Evolutionary conservation across 2,329 filamentous ascomycete genomes (phyloP).

Genomic region (Rhynchosporium secalis): DNA sequence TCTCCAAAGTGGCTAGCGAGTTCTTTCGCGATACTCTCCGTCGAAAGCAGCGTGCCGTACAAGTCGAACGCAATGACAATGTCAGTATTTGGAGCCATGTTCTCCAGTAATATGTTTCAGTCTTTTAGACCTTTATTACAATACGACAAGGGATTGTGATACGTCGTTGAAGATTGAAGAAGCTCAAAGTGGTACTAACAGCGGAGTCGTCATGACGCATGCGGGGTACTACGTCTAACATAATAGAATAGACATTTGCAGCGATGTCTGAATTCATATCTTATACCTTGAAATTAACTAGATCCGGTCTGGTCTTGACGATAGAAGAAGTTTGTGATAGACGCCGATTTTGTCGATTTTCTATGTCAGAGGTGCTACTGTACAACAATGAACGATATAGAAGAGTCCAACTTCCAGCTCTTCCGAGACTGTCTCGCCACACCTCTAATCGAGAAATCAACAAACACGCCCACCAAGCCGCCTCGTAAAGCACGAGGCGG

Average conservation of each 20-base stretch:
- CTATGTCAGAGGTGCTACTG: no score
- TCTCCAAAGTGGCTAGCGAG: constrained; percentile 58
- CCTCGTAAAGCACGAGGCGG: constrained; percentile 45
- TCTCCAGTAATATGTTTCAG: background rate
- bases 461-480: constrained; percentile 43
- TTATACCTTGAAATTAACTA: no score
- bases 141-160: background rate
- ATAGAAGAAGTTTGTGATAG: no score
- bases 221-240: constrained; percentile 20
- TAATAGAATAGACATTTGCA: background rate
- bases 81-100: constrained; percentile 38
- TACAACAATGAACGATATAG: constrained; percentile 31
- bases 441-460: constrained; percentile 63
- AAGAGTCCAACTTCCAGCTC: constrained; percentile 59
- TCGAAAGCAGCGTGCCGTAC: constrained; percentile 74
- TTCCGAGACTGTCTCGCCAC: constrained; percentile 76
- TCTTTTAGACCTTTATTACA: background rate
- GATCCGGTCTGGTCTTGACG: no score
- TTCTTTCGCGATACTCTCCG: constrained; percentile 63
- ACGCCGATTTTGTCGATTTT: no score
- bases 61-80: constrained; percentile 69
- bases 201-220: constrained; percentile 20
- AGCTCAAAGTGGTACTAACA: background rate
- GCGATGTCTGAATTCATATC: background rate
- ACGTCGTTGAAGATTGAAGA: background rate